These are phyloP conservation scores for Arxiozyma slooffiae DNA, from an alignment of 1,139 yeast species.

Conservation along the genomic window DNA sequence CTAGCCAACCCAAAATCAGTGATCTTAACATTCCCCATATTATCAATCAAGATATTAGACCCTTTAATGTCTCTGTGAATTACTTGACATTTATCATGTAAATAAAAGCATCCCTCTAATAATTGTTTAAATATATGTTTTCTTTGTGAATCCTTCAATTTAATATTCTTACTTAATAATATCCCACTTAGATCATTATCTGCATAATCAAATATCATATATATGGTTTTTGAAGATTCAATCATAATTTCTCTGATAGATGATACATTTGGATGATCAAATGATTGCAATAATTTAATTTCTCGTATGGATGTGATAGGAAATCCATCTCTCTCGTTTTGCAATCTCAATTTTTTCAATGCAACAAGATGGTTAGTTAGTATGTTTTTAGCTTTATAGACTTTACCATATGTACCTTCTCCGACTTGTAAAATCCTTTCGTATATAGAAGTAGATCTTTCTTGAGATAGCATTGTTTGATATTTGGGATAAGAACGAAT, in stretches of 20 bases:
- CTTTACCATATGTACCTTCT: slow-evolving; percentile 79
- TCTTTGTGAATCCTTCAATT: slow-evolving; percentile 54
- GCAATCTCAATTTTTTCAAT: slow-evolving; percentile 70
- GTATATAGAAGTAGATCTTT: slow-evolving; percentile 18
- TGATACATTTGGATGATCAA: slow-evolving; percentile 73
- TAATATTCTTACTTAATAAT: slow-evolving; percentile 63
- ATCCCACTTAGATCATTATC: slow-evolving; percentile 90
- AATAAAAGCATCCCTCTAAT: slow-evolving; percentile 68
- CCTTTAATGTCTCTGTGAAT: slow-evolving; percentile 94
- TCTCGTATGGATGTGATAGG: slow-evolving; percentile 95
- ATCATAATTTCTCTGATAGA: slow-evolving; percentile 85
- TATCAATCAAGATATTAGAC: slow-evolving; percentile 72
- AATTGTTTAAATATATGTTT: slow-evolving; percentile 71
- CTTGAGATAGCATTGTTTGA: background rate
- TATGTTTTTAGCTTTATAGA: slow-evolving; percentile 42
- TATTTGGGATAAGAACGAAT: background rate
- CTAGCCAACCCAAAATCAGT: slow-evolving; percentile 96
- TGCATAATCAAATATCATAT: slow-evolving; percentile 88
- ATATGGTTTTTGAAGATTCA: slow-evolving; percentile 58
- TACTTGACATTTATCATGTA: slow-evolving; percentile 61
- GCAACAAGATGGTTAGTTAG: slow-evolving; percentile 72
- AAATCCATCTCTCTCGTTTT: slow-evolving; percentile 84
- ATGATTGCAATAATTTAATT: slow-evolving; percentile 76
- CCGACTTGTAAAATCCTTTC: slow-evolving; percentile 46
- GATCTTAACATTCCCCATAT: slow-evolving; percentile 63